phyloP scores from a whole-genome alignment of 495 filamentous ascomycete species.

The Penicillium mononematosum region DNA sequence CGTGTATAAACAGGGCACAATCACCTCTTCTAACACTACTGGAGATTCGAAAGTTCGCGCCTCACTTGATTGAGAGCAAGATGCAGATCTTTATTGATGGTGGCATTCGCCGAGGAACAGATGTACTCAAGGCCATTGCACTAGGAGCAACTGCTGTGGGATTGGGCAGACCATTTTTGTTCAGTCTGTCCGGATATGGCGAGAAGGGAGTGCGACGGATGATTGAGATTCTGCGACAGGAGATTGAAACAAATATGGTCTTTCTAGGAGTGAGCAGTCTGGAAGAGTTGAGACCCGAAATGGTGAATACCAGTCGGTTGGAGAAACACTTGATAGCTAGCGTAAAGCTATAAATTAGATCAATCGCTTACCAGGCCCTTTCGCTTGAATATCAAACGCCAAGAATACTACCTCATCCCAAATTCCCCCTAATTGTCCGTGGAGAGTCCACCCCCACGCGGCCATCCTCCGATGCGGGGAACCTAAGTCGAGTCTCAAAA shows the following conservation, averaged over 20 bases:
- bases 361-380: too few species aligned
- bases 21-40: constrained; percentile 65
- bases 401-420: not conserved
- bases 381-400: not conserved
- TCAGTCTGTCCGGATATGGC: constrained; percentile 66
- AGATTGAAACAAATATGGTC: constrained; percentile 43
- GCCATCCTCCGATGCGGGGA: constrained; percentile 18
- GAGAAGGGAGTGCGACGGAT: constrained; percentile 35
- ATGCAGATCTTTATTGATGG: constrained; percentile 86
- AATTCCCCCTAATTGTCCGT: not conserved
- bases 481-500: not conserved
- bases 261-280: constrained; percentile 34
- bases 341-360: constrained; percentile 32
- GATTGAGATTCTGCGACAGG: constrained; percentile 36
- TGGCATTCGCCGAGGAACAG: constrained; percentile 77
- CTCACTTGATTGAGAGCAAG: constrained; percentile 49
- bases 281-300: constrained; percentile 29
- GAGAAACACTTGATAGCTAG: constrained; percentile 37
- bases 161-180: constrained; percentile 82
- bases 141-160: constrained; percentile 83
- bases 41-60: constrained; percentile 72
- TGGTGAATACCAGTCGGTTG: constrained; percentile 38
- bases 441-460: constrained; percentile 1
- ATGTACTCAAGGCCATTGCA: constrained; percentile 86
- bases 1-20: constrained; percentile 61